Evolutionary conservation across 371 early-diverging fungal species (phyloP).

Genomic region (Umbelopsis sp.): DNA sequence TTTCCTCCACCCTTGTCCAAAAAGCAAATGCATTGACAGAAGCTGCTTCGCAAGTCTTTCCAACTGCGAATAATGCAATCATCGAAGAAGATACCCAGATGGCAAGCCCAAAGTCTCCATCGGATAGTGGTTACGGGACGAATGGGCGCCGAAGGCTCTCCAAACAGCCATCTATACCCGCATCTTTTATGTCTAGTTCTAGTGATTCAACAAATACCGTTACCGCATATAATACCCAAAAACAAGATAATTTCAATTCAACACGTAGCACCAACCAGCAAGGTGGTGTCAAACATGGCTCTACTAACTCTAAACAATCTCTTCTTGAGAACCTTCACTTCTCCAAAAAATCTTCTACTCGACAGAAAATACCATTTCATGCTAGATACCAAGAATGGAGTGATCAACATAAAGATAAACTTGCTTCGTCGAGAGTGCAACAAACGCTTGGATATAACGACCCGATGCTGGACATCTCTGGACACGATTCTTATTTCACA

Average conservation of each 20-base stretch:
- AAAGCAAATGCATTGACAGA: constrained; percentile 10
- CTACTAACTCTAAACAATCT: neutral
- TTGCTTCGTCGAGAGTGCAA: neutral
- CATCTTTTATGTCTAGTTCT: neutral
- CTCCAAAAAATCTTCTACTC: constrained; percentile 26
- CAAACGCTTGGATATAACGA: neutral
- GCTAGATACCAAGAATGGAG: constrained; percentile 43
- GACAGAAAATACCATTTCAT: constrained; percentile 37
- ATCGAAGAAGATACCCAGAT: neutral
- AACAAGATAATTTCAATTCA: neutral
- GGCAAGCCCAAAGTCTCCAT: neutral
- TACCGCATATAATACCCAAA: constrained; percentile 1
- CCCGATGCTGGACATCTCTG: neutral
- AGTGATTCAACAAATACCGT: neutral
- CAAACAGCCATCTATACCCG: constrained; percentile 12
- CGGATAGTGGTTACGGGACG: constrained; percentile 11
- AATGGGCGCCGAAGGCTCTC: constrained; percentile 6
- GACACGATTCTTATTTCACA: neutral
- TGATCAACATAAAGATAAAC: constrained; percentile 23
- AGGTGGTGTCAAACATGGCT: neutral
- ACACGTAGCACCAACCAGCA: neutral
- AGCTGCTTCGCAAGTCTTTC: constrained; percentile 1
- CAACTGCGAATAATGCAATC: too few species aligned
- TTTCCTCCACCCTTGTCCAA: neutral
- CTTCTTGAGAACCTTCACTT: constrained; percentile 19